These are phyloP conservation scores for Corylus avellana DNA, from an alignment of 306 rosid species.

Conservation along the genomic window DNA sequence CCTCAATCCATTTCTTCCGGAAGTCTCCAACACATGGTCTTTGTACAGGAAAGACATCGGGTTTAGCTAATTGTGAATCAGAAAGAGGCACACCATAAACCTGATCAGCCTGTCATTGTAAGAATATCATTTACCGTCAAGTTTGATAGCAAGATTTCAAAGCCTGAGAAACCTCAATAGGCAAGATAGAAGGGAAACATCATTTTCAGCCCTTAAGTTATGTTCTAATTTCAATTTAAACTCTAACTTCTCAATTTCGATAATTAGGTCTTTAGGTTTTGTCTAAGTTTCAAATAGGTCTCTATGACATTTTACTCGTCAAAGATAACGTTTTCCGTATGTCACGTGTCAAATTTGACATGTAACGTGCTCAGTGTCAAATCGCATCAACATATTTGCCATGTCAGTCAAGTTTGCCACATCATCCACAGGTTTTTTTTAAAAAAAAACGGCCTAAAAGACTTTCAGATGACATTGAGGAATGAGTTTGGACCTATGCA, in stretches of 20 bases:
- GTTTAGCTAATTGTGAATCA: slow-evolving; percentile 71
- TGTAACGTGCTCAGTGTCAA: too few species aligned
- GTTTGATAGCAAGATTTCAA: slow-evolving; percentile 23
- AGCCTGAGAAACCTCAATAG: slow-evolving; percentile 1
- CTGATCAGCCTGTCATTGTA: slow-evolving; percentile 87
- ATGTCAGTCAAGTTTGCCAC: too few species aligned
- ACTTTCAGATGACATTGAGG: not conserved
- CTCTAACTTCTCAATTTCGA: too few species aligned
- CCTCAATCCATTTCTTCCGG: slow-evolving; percentile 97
- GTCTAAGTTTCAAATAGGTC: too few species aligned
- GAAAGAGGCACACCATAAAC: slow-evolving; percentile 88
- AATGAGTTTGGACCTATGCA: slow-evolving; percentile 68
- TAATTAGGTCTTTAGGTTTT: too few species aligned
- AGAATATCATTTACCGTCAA: slow-evolving; percentile 25
- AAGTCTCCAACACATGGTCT: slow-evolving; percentile 72
- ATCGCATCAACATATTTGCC: too few species aligned
- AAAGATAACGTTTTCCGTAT: too few species aligned
- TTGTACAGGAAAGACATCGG: slow-evolving; percentile 79
- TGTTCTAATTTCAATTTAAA: too few species aligned
- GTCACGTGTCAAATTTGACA: too few species aligned
- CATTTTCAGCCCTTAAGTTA: too few species aligned
- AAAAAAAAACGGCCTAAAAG: not conserved
- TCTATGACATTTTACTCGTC: too few species aligned
- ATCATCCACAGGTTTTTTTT: too few species aligned
- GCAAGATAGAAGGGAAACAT: not conserved